Base-by-base conservation (phyloP, 2,329 filamentous ascomycete genomes). In the Fusarium scirpi region DNA sequence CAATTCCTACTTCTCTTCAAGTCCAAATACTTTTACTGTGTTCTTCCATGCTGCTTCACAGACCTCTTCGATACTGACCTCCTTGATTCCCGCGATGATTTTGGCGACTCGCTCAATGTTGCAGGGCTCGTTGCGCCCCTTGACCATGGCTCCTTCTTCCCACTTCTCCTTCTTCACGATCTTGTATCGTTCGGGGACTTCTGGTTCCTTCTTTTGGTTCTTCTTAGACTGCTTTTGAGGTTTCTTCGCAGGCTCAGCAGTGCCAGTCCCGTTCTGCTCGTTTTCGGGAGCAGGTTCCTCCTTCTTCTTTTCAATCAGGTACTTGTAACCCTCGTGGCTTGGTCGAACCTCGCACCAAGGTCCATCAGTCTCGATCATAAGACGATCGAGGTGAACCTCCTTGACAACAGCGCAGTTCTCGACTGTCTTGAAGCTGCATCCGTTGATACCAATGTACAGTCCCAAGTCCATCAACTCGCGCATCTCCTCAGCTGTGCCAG, bases 361-460 rank as follows among this genome's bases (percentile, higher is more conserved):
- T 4, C 96, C 96, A 78, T 99, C 96, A 0, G 96, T 99, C 85
- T 99, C 96, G 49, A 99, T 89, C 87, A 98, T 97, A 57, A 99
- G 80, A 48, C 91, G 84, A 59, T 94, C 90, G 13, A 99, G 83
- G 13, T 90, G 92, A 41, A 98, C 89, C 65, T 91, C 88, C 68
- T 87, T 89, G 13, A 98, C 94, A 5, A 98, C 94, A 16, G 88
- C 90, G 43, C 97, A 88, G 75, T 98, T 99, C 78, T 97, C 94
- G 13, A 87, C 90, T 8, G 94, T 98, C 85, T 98, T 99, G 84
- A 99, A 88, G 76, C 93, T 97, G 80, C 96, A 99, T 7, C 96
- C 96, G 77, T 99, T 99, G 65, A 98, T 89, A n/a, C 96, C 95
- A 65, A 99, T 90, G 80, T 97, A 91, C 57, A 98, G 87, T 0